Conservation (phyloP, 805 yeast species). For the Candida quercuum region DNA sequence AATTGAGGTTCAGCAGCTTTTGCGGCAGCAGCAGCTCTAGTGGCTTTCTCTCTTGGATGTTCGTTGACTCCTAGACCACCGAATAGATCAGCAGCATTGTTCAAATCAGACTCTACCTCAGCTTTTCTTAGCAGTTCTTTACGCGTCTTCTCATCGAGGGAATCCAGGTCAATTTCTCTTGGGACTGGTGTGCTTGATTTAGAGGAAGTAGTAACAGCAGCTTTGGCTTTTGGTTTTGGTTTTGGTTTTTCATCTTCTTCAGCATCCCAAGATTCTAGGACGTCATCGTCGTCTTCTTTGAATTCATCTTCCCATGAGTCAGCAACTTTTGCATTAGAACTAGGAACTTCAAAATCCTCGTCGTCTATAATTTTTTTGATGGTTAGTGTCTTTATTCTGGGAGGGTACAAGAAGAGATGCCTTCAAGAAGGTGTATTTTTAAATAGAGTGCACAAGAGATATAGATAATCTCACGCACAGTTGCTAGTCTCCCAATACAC, state of each 20-base stretch:
- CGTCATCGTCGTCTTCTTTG: slow-evolving; percentile 71
- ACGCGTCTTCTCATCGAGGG: slow-evolving; percentile 68
- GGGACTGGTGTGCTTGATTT: slow-evolving; percentile 30
- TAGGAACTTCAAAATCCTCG: slow-evolving; percentile 79
- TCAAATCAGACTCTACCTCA: slow-evolving; percentile 79
- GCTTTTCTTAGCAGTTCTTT: slow-evolving; percentile 72
- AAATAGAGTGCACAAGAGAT: too few relatives aligned
- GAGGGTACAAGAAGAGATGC: too few relatives aligned
- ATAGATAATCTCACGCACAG: too few relatives aligned
- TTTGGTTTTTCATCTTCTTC: slow-evolving; percentile 43
- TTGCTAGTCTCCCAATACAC: not conserved
- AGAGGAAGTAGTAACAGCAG: slow-evolving; percentile 26
- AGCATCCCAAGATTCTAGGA: slow-evolving; percentile 86
- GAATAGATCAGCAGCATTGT: slow-evolving; percentile 88
- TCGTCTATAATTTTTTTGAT: slow-evolving; percentile 47
- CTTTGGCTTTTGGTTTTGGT: slow-evolving; percentile 23
- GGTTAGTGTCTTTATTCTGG: too few relatives aligned
- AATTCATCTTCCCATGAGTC: slow-evolving; percentile 80
- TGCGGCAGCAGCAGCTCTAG: slow-evolving; percentile 29
- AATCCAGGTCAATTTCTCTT: slow-evolving; percentile 48
- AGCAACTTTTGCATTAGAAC: slow-evolving; percentile 46
- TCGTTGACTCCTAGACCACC: slow-evolving; percentile 60
- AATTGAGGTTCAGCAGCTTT: slow-evolving; percentile 26
- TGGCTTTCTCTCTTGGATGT: slow-evolving; percentile 37
- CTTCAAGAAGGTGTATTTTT: not conserved